Evolutionary conservation across 2,329 filamentous ascomycete genomes (phyloP).

Genomic region (Monosporascus sp.): DNA sequence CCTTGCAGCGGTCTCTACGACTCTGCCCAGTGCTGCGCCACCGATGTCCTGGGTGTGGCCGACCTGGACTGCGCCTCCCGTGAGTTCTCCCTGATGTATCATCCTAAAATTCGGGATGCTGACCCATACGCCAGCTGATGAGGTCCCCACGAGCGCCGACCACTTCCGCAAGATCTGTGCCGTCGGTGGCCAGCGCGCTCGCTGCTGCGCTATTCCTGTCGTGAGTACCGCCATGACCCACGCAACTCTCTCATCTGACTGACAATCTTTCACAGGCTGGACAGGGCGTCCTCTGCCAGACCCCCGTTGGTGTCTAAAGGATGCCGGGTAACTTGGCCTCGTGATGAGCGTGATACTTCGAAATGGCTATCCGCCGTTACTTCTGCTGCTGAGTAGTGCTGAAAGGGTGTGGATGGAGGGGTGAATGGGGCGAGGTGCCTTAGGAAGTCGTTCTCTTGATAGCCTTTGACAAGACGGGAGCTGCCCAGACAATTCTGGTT

Average conservation of each 20-base stretch:
- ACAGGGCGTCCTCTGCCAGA: conserved; percentile 28
- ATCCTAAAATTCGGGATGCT: neutral
- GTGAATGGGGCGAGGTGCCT: too few species aligned
- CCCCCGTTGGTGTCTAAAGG: conserved; percentile 15
- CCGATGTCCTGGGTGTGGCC: conserved; percentile 45
- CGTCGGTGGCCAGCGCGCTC: conserved; percentile 37
- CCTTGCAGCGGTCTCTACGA: conserved; percentile 36
- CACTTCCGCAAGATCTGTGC: conserved; percentile 40
- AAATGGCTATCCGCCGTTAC: too few species aligned
- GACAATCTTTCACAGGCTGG: conserved; percentile 15
- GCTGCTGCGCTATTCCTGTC: conserved; percentile 46
- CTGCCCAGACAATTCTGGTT: too few species aligned
- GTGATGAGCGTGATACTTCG: too few species aligned
- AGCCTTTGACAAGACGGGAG: too few species aligned
- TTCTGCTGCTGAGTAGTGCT: too few species aligned
- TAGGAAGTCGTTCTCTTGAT: too few species aligned
- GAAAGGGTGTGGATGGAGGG: too few species aligned
- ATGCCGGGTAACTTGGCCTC: too few species aligned
- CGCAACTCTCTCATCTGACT: neutral
- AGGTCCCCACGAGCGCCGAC: conserved; percentile 30
- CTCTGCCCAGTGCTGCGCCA: conserved; percentile 53
- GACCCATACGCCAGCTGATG: conserved; percentile 19
- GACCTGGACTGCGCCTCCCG: conserved; percentile 43
- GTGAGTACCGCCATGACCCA: conserved; percentile 13
- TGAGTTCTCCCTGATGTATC: conserved; percentile 6